Conservation (phyloP, 2,329 filamentous ascomycete species). For the Coniochaeta ligniaria region DNA sequence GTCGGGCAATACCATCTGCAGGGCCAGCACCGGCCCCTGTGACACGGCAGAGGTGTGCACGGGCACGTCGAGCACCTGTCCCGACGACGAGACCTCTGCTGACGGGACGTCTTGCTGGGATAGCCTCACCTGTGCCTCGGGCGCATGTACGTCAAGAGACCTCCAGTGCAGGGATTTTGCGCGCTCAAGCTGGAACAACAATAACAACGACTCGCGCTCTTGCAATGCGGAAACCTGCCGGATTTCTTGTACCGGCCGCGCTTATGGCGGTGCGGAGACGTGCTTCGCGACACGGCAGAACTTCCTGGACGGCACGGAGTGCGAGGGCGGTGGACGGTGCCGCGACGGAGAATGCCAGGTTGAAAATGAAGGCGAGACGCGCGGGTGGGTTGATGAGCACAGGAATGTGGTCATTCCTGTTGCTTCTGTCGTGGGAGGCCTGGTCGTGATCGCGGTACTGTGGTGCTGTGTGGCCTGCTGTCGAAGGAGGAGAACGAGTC, state of each 20-base stretch:
- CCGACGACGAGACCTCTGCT: slow-evolving; percentile 58
- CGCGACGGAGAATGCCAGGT: not conserved
- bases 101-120: slow-evolving; percentile 69
- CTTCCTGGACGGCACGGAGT: slow-evolving; percentile 73
- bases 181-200: no score
- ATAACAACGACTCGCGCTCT: no score
- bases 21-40: slow-evolving; percentile 63
- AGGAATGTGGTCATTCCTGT: slow-evolving; percentile 79
- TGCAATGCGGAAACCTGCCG: not conserved
- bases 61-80: slow-evolving; percentile 66
- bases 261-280: slow-evolving; percentile 49
- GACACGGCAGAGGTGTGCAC: slow-evolving; percentile 80
- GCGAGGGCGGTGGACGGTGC: slow-evolving; percentile 37
- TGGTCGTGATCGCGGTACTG: slow-evolving; percentile 62
- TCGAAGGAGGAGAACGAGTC: slow-evolving; percentile 7
- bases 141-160: slow-evolving; percentile 8
- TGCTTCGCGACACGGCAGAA: slow-evolving; percentile 81
- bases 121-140: slow-evolving; percentile 41
- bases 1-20: no score
- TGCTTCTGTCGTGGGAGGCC: slow-evolving; percentile 61
- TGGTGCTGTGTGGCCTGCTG: slow-evolving; percentile 58
- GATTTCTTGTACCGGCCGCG: slow-evolving; percentile 68
- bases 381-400: slow-evolving; percentile 38
- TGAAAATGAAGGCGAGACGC: no score
- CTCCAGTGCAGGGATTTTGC: no score